Evolutionary conservation across 2,329 filamentous ascomycete genomes (phyloP), one percentile per base, ranked within the genome.

Genomic region (Zasmidium angulare): DNA sequence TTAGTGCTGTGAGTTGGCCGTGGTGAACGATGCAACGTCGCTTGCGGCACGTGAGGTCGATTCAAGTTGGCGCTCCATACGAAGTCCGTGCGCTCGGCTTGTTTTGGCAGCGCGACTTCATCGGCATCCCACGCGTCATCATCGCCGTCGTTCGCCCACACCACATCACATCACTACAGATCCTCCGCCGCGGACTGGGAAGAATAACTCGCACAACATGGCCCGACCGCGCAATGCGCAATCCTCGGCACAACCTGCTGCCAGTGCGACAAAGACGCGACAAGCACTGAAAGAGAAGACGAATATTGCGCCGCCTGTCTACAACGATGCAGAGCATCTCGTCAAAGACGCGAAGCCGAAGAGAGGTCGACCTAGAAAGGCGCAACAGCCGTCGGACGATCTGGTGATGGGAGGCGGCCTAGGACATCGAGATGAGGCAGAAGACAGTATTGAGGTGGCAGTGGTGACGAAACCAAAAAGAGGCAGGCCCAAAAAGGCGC

Each of bases 241-340:
- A 22, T 50, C 56, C 40, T 57, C 58, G 24, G 55, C 62, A 57
- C 36, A 53, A 21, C 51, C 65, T 26, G 46, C 59, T 19, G 56
- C 55, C 19, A 21, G 56, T 4, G 52, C 63, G 40, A 53, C 62
- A 26, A 56, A 24, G 21, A 59, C 56, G 21, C 62, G 71, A 43
- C 64, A 57, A 29, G 69, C 69, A 46, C 53, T 71, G 59, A 66
- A 65, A 50, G 67, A 73, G 60, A 70, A 69, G 61, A 70, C 70
- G 43, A 72, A 70, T 55, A 69, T 63, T 20, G 57, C 66, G 46
- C 62, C 62, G 49, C 59, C 63, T 19, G 56, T 59, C 46, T 68
- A 68, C 56, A 61, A 68, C 50, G 65, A 69, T 58, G 68, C 64
- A 0, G 68, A 70, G 22, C 63, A 56, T 9, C 58, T 71, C 50